Evolutionary conservation across 352 stramenopile genomes (phyloP), one percentile per base, ranked within the genome.

Genomic region (Phytophthora ohioensis): DNA sequence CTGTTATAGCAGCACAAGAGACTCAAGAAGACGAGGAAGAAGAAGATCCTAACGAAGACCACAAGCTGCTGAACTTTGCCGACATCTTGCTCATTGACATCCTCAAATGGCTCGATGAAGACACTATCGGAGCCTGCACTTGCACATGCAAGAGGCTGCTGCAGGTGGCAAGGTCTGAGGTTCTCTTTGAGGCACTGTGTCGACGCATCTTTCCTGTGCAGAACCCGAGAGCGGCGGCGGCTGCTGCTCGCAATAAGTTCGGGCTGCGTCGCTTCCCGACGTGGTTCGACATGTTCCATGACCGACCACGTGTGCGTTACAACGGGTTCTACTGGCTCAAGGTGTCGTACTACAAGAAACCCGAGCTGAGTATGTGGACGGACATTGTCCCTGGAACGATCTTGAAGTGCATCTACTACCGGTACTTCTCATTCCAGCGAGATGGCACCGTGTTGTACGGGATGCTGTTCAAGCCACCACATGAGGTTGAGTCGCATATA

Each of bases 291-390:
- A 95, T 95, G 85, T 88, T 95, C 71, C 59, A 82, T 34, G 71
- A 84, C 2, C 64, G 84, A 0, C 87, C 87, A 11, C 87, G 84
- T 10, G 85, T 95, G 71, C 85, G 86, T 35, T 80, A 94, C 79
- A 91, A 91, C 58, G 87, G 87, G 32, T 92, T 93, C 61, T 95
- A 95, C 72, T 89, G 76, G 67, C 82, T 93, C 52, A 84, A 84
- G 51, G 80, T 91, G 12, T 85, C 77, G 63, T 93, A 95, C 76
- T 92, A 93, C 78, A 93, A 95, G 78, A 93, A 91, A 67, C 85
- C 87, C 11, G 85, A 95, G 73, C 72, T 91, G 60, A 95, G 90
- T 71, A 93, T 95, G 86, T 94, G 85, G 85, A 88, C 73, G 32
- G 87, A 94, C 11, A 73, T 76, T 21, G 82, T 91, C 13, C 78